Evolutionary conservation across 176 grass and related monocot genomes (phyloP).

Genomic region (Stipa capillata): DNA sequence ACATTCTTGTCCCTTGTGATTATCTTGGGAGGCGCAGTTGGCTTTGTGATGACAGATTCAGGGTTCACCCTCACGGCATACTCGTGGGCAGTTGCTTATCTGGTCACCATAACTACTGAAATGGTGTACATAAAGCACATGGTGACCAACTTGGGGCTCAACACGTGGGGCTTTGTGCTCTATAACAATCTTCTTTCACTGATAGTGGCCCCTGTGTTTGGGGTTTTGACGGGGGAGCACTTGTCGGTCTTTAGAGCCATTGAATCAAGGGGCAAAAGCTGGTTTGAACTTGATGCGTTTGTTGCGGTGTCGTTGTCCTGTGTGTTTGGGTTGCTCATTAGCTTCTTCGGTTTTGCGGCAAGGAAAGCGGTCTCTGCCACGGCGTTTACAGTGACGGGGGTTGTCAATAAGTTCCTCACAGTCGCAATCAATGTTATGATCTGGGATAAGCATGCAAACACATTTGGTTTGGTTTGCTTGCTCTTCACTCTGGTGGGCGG

Average conservation of each 20-base stretch:
- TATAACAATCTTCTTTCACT: slow-evolving; percentile 70
- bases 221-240: slow-evolving; percentile 62
- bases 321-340: slow-evolving; percentile 71
- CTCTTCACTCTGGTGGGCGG: slow-evolving; percentile 58
- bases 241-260: slow-evolving; percentile 39
- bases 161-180: slow-evolving; percentile 68
- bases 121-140: slow-evolving; percentile 86
- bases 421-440: slow-evolving; percentile 79
- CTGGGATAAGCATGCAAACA: slow-evolving; percentile 65
- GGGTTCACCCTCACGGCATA: slow-evolving; percentile 58
- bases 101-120: slow-evolving; percentile 62
- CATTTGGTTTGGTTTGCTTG: slow-evolving; percentile 52
- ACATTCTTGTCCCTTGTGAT: slow-evolving; percentile 51
- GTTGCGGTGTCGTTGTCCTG: slow-evolving; percentile 52
- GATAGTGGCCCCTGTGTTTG: slow-evolving; percentile 46
- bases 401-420: slow-evolving; percentile 75
- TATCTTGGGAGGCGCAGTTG: slow-evolving; percentile 54
- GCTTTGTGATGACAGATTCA: slow-evolving; percentile 60
- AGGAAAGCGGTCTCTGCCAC: slow-evolving; percentile 69
- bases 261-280: slow-evolving; percentile 42
- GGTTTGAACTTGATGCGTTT: slow-evolving; percentile 49
- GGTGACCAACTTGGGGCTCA: slow-evolving; percentile 62
- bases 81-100: slow-evolving; percentile 58
- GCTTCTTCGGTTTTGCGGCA: slow-evolving; percentile 74
- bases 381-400: slow-evolving; percentile 63